These are phyloP conservation scores for Papiliotrema flavescens DNA, from an alignment of 1,284 basidiomycete species.

Conservation along the genomic window DNA sequence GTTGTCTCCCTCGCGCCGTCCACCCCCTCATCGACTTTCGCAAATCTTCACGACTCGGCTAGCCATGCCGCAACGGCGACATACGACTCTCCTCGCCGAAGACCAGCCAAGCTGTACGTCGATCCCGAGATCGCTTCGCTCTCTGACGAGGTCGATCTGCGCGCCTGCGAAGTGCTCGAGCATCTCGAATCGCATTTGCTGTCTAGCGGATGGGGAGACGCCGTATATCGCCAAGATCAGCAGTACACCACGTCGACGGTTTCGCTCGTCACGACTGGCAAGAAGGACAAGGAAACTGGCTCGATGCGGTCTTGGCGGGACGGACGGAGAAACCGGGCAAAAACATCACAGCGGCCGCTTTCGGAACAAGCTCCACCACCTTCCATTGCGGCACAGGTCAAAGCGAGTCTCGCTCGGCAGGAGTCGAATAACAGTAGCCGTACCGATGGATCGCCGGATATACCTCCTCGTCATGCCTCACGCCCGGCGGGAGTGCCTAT, in stretches of 20 bases:
- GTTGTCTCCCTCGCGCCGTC: not conserved
- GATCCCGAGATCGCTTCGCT: not conserved
- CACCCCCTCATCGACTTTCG: not conserved
- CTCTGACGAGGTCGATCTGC: not conserved
- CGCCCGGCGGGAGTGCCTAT: not conserved
- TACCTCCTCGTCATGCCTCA: not conserved
- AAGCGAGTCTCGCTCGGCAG: too few species aligned
- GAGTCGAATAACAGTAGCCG: too few species aligned
- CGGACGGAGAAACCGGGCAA: not conserved
- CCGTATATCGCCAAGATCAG: not conserved
- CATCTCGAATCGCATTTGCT: not conserved
- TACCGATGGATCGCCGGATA: not conserved
- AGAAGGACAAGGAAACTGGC: not conserved
- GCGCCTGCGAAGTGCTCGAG: constrained; percentile 2
- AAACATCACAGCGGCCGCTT: not conserved
- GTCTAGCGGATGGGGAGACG: not conserved
- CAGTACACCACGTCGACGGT: not conserved
- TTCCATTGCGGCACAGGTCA: too few species aligned
- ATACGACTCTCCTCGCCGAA: too few species aligned
- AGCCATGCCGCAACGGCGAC: not conserved
- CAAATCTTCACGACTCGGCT: not conserved
- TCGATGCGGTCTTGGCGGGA: not conserved
- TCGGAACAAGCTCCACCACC: not conserved
- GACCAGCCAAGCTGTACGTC: not conserved
- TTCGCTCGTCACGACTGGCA: not conserved